Evolutionary conservation across 176 grass and related monocot genomes (phyloP).

Genomic region (Themeda triandra): DNA sequence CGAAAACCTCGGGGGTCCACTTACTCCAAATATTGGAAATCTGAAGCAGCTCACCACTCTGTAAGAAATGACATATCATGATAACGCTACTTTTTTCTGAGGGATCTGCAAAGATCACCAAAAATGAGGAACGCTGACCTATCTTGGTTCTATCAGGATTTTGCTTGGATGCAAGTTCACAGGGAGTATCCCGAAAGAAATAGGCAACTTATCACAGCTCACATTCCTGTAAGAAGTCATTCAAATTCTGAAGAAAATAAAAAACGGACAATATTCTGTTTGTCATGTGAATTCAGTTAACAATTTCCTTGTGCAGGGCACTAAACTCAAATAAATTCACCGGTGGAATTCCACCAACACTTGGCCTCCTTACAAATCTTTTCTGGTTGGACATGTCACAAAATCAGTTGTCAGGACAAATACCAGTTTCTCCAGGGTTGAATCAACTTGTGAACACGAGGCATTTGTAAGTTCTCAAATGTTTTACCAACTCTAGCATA

Average conservation of each 20-base stretch:
- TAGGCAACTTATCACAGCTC: slow-evolving; percentile 65
- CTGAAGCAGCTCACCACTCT: slow-evolving; percentile 65
- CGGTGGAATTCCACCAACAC: slow-evolving; percentile 58
- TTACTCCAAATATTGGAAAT: slow-evolving; percentile 71
- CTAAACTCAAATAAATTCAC: slow-evolving; percentile 79
- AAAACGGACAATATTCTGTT: slow-evolving; percentile 24
- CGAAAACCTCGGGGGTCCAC: slow-evolving; percentile 41
- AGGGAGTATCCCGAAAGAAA: slow-evolving; percentile 54
- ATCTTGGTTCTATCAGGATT: slow-evolving; percentile 51
- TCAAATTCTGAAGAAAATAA: slow-evolving; percentile 11
- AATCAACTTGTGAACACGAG: slow-evolving; percentile 49
- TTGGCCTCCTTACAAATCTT: slow-evolving; percentile 67
- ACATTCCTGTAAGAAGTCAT: slow-evolving; percentile 66
- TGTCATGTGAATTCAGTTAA: neutral
- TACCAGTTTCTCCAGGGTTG: slow-evolving; percentile 84
- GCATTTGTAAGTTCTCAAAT: slow-evolving; percentile 70
- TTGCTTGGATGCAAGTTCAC: slow-evolving; percentile 78
- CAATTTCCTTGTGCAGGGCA: slow-evolving; percentile 44
- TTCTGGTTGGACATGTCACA: slow-evolving; percentile 76
- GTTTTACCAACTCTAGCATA: slow-evolving; percentile 10
- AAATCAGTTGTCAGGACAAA: slow-evolving; percentile 65
- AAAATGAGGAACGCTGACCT: slow-evolving; percentile 1
- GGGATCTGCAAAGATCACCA: neutral
- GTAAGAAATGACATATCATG: slow-evolving; percentile 47
- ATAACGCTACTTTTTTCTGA: slow-evolving; percentile 11